Evolutionary conservation across 163 green algal genomes (phyloP), one percentile per base, ranked within the genome.

Genomic region (Coccomyxa subellipsoidea): DNA sequence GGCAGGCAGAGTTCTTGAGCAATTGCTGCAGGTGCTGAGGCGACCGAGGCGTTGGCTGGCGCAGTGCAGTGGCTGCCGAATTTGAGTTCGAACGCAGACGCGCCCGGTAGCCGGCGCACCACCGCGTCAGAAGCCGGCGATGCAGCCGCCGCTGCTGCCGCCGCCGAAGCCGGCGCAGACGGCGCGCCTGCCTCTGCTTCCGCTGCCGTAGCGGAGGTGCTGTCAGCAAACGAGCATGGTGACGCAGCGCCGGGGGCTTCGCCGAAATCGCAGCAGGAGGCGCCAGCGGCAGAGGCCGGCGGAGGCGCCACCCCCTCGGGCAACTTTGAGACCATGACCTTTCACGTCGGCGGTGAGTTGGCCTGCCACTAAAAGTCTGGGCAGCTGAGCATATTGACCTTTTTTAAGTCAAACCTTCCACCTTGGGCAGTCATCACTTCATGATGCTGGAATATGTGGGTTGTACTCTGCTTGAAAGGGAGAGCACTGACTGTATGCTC

Each of bases 241-340:
- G 47, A 59, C 23, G 47, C 47, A 7, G 47, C 47, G 23, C 15
- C 21, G 0, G 47, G 47, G 47, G 47, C 47, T 8, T 59, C 47
- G 47, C 47, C 47, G 3, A 1, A 8, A 59, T 12, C 1, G 47
- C 47, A 8, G 47, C 47, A 18, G 4, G 47, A 59, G 15, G 21
- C 5, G 47, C 47, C 21, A 27, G 47, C 47, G 47, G 47, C 47
- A 12, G 47, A 59, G 47, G 47, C 47, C 15, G 23, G 23, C 47
- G 47, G 47, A 6, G 47, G 23, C 23, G 47, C 47, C 2, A 47
- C n/a, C 15, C 31, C 72, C 31, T 53, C n/a, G n/a, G 35, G 31
- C n/a, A 36, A 73, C 32, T 82, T 77, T 66, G 59, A 82, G 29
- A 82, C 78, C 7, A n/a, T 82, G 27, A 82, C 54, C 10, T 77